Percentiles rank a stretch among this genome's conserved stretches.
Conservation (phyloP, 1,284 basidiomycete species). For the Filobasidium uniguttulatum region DNA sequence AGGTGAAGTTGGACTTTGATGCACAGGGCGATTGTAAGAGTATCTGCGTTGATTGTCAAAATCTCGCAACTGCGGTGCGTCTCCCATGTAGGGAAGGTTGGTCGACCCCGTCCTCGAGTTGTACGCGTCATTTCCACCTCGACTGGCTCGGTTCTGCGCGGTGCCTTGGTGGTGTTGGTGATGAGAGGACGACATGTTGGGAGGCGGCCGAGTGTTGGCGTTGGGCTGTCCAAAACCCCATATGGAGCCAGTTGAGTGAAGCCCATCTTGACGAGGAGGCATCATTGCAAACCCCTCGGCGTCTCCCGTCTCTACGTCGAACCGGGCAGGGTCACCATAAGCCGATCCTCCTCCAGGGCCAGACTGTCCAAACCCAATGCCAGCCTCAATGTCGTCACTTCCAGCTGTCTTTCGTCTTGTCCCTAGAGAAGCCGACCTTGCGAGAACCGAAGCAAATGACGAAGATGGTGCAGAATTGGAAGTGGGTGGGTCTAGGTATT, state of each 20-base stretch:
- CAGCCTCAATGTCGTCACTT: constrained; percentile 8
- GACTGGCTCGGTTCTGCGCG: not conserved
- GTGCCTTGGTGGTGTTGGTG: not conserved
- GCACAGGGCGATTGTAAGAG: not conserved
- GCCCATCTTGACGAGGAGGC: not conserved
- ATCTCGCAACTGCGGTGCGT: not conserved
- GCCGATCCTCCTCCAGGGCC: not conserved
- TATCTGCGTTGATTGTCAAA: not conserved
- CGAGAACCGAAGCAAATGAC: constrained; percentile 8
- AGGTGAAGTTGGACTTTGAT: not conserved
- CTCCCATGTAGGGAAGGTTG: constrained; percentile 1
- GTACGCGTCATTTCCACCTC: not conserved
- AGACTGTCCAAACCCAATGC: not conserved
- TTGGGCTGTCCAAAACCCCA: not conserved
- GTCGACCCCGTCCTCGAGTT: not conserved
- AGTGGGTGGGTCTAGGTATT: not conserved
- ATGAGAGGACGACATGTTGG: not conserved
- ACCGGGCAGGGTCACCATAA: not conserved
- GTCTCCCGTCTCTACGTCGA: constrained; percentile 5
- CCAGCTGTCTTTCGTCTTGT: constrained; percentile 6
- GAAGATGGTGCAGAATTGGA: not conserved
- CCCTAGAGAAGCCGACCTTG: constrained; percentile 8
- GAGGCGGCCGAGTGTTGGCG: not conserved
- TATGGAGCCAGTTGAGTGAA: not conserved
- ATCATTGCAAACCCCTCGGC: constrained; percentile 2